These are phyloP conservation scores for Paramecium tetraurelia DNA, from an alignment of 73 alveolate genomes.

Conservation along the genomic window DNA sequence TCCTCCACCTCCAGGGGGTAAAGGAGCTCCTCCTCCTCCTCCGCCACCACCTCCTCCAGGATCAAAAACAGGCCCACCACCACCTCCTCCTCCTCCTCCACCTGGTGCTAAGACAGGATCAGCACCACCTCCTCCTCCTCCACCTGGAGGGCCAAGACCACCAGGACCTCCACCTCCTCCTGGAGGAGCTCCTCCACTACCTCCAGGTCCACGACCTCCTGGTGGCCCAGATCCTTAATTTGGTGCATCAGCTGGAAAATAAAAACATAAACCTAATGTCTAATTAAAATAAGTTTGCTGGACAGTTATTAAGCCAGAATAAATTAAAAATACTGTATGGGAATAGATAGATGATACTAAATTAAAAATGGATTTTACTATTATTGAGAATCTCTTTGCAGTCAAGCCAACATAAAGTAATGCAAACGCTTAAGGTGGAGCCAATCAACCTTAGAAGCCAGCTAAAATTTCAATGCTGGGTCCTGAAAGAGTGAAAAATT, in stretches of 20 bases:
- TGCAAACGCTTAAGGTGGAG: neutral
- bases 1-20: neutral
- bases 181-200: slow-evolving; percentile 62
- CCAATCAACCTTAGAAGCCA: slow-evolving; percentile 54
- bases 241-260: neutral
- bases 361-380: slow-evolving; percentile 63
- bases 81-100: slow-evolving; percentile 26
- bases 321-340: slow-evolving; percentile 68
- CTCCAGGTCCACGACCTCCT: slow-evolving; percentile 55
- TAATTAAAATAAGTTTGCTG: slow-evolving; percentile 67
- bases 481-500: slow-evolving; percentile 66
- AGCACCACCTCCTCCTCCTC: slow-evolving; percentile 69
- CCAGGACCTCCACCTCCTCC: slow-evolving; percentile 46
- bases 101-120: slow-evolving; percentile 31
- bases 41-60: neutral
- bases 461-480: slow-evolving; percentile 58
- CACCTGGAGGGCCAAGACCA: slow-evolving; percentile 59
- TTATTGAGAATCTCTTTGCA: slow-evolving; percentile 61
- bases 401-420: neutral
- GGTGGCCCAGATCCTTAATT: neutral
- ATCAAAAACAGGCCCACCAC: neutral
- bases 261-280: slow-evolving; percentile 22
- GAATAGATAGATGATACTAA: slow-evolving; percentile 71
- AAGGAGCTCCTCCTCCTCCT: slow-evolving; percentile 57
- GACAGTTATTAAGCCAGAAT: slow-evolving; percentile 66